Evolutionary conservation across 805 yeast genomes (phyloP).

Genomic region (Wickerhamiella siamensis): DNA sequence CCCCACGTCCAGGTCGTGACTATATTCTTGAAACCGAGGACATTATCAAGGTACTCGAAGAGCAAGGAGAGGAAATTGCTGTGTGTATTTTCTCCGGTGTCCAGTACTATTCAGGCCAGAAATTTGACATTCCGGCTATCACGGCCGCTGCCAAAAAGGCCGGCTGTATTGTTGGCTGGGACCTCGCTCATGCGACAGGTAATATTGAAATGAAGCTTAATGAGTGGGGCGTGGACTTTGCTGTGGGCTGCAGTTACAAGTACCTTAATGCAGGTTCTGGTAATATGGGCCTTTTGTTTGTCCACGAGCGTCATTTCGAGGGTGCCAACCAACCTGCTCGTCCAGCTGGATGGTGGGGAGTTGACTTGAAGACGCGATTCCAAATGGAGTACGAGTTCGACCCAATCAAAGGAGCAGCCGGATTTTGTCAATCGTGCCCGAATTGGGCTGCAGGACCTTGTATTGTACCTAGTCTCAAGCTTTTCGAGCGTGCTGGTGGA

Average conservation of each 20-base stretch:
- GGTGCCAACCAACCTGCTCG: conserved; percentile 24
- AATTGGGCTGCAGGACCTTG: conserved; percentile 75
- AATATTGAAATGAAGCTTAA: conserved; percentile 66
- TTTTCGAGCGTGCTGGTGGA: conserved; percentile 50
- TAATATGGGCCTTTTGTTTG: conserved; percentile 73
- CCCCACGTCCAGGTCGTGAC: conserved; percentile 41
- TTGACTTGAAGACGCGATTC: conserved; percentile 53
- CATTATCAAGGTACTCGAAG: conserved; percentile 42
- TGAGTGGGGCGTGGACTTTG: conserved; percentile 86
- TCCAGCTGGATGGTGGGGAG: conserved; percentile 98
- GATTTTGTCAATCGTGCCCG: conserved; percentile 83
- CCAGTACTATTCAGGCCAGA: conserved; percentile 86
- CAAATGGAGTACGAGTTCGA: conserved; percentile 65
- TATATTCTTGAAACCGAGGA: conserved; percentile 46
- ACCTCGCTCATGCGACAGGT: conserved; percentile 88
- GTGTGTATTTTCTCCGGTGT: conserved; percentile 73
- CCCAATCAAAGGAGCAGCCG: conserved; percentile 75
- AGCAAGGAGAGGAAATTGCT: conserved; percentile 47
- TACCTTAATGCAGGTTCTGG: conserved; percentile 91
- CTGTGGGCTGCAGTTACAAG: conserved; percentile 89
- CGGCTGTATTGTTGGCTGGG: conserved; percentile 63
- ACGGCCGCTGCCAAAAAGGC: conserved; percentile 47
- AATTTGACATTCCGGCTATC: conserved; percentile 58
- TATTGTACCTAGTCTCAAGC: conserved; percentile 47
- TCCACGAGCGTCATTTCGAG: conserved; percentile 36